Percentiles rank a stretch among this genome's conserved stretches.
Evolutionary conservation across 306 rosid genomes (phyloP).

Genomic region (Prunus armeniaca): DNA sequence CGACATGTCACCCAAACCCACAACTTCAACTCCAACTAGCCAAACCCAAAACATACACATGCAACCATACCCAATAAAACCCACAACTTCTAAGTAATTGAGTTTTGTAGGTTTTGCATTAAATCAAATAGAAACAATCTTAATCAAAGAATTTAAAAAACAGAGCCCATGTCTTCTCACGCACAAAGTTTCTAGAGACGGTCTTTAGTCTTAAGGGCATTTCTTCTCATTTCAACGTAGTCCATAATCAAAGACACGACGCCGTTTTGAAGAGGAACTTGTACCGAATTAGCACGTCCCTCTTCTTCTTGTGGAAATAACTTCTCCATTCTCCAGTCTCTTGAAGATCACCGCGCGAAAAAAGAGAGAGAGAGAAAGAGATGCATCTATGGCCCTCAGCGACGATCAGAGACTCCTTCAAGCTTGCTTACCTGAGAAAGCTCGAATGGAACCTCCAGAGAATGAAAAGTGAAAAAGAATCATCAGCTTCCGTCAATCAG

Average conservation of each 20-base stretch:
- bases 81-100: neutral
- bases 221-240: neutral
- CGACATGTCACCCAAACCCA: neutral
- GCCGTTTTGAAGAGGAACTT: neutral
- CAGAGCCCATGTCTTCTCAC: neutral
- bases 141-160: too few species aligned
- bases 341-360: neutral
- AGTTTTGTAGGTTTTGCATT: neutral
- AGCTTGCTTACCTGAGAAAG: conserved; percentile 27
- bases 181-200: neutral
- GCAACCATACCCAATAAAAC: neutral
- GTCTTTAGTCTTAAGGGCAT: neutral
- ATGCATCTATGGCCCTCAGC: conserved; percentile 54
- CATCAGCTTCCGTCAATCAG: conserved; percentile 12
- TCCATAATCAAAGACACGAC: neutral
- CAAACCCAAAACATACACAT: neutral
- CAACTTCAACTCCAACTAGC: neutral
- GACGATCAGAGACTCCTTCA: conserved; percentile 42
- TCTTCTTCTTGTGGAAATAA: neutral
- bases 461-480: conserved; percentile 30
- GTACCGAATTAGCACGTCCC: neutral
- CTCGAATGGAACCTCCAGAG: conserved; percentile 38
- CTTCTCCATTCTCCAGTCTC: neutral
- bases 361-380: conserved; percentile 1
- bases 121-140: neutral